phyloP scores from a whole-genome alignment of 208 protist genomes.

The Crithidia fasciculata region DNA sequence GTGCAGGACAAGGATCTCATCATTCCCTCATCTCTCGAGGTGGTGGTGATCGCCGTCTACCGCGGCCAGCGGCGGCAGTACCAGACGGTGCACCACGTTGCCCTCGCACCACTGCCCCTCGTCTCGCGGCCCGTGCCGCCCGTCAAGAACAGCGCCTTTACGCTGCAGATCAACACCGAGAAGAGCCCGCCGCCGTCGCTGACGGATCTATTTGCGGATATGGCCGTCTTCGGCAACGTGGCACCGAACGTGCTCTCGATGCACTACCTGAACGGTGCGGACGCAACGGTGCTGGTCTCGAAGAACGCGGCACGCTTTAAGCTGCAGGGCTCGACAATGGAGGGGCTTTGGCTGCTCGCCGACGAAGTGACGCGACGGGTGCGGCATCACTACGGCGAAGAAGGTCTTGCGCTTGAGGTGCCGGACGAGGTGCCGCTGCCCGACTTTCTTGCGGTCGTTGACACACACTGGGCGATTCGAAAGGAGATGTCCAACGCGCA shows the following conservation, averaged over 20 bases:
- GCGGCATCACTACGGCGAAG: constrained; percentile 44
- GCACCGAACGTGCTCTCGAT: constrained; percentile 80
- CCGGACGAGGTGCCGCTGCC: constrained; percentile 83
- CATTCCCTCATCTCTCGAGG: constrained; percentile 79
- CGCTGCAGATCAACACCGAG: constrained; percentile 92
- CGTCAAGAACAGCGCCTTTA: constrained; percentile 76
- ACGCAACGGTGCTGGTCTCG: constrained; percentile 91
- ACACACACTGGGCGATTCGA: constrained; percentile 79
- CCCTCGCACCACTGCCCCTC: constrained; percentile 72
- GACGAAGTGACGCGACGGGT: constrained; percentile 74
- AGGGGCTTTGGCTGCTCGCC: constrained; percentile 86
- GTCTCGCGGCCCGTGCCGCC: constrained; percentile 62
- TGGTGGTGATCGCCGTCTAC: constrained; percentile 58
- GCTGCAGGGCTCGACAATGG: constrained; percentile 82
- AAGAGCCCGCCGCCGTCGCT: constrained; percentile 69
- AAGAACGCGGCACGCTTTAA: constrained; percentile 92
- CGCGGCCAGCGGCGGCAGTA: constrained; percentile 32
- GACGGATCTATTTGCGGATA: constrained; percentile 84
- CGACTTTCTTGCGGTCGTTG: constrained; percentile 77
- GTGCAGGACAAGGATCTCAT: constrained; percentile 53
- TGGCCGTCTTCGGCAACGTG: constrained; percentile 46
- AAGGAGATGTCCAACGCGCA: constrained; percentile 57
- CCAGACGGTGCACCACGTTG: constrained; percentile 37
- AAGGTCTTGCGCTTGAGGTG: constrained; percentile 46
- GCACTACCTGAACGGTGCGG: constrained; percentile 84